Percentiles rank a stretch among this genome's conserved stretches.
phyloP scores from a whole-genome alignment of 2,329 filamentous ascomycete genomes.

The Epichloe scottii region DNA sequence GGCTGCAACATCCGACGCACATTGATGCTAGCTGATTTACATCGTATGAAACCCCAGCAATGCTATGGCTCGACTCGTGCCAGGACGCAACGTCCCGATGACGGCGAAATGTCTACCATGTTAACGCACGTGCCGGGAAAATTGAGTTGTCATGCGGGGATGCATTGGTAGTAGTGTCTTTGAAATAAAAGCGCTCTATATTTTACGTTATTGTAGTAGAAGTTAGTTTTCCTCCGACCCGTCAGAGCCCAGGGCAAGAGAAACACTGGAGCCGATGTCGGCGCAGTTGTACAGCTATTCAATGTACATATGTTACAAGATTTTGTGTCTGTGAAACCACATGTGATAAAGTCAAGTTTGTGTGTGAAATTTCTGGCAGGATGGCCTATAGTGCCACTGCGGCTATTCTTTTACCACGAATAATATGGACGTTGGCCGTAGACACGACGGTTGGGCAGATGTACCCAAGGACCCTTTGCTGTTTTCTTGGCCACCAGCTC shows the following conservation, averaged over 20 bases:
- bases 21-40: background rate
- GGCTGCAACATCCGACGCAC: background rate
- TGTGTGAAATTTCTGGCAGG: background rate
- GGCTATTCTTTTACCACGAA: conserved; percentile 55
- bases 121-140: background rate
- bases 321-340: background rate
- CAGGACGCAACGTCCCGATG: background rate
- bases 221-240: background rate
- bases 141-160: background rate
- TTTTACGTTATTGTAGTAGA: background rate
- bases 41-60: background rate
- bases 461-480: conserved; percentile 70
- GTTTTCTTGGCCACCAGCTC: conserved; percentile 66
- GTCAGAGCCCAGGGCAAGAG: background rate
- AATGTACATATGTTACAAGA: conserved; percentile 25
- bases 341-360: background rate
- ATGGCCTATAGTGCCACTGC: background rate
- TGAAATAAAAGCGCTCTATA: background rate
- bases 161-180: background rate
- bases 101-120: background rate
- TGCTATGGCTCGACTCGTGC: background rate
- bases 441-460: conserved; percentile 75
- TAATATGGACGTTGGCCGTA: conserved; percentile 81
- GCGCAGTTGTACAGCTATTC: conserved; percentile 16
- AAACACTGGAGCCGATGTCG: background rate